Base-by-base conservation (phyloP, 768 basidiomycete genomes). In the Termitomyces sp. region DNA sequence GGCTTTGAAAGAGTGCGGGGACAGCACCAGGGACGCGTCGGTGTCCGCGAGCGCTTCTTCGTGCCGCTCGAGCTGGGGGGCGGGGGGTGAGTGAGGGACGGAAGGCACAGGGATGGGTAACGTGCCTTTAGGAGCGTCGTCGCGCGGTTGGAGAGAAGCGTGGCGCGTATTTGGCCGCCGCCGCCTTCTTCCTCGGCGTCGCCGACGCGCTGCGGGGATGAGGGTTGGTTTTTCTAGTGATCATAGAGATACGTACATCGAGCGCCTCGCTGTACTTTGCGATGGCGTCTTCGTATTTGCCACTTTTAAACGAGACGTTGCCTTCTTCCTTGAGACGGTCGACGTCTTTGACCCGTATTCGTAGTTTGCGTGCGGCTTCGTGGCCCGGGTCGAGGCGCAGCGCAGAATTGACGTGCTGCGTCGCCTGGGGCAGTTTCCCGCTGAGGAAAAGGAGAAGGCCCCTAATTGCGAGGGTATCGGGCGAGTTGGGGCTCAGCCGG, bases 261-360 rank as follows among this genome's bases (percentile, higher is more conserved):
- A 95, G 71, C 4, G 88, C 84, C 58, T 88, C 87, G 4, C 76
- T 75, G 65, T 95, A 95, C 63, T 80, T 85, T 0, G 77, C 75
- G 8, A 85, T 69, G 0, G 93, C 93, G 22, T 88, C 86, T 29
- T 77, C 64, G 34, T 84, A 71, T 56, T 76, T 76, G 2, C 80
- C 79, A 0, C 65, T 55, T 70, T 93, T 92, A 73, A 94, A 95
- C 1, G 83, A 78, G 1, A 69, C 65, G 61, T 95, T 94, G 0
- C 93, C 93, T 60, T 92, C 92, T 61, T 94, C 92, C 65, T 94
- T 94, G 43, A 88, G 68, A 57, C 83, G 76, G 59, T 95, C 92
- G 18, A 95, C 84, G 34, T 90, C 88, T 63, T 87, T 89, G n/a
- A 91, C 79, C 6, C 90, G 83, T 68, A 85, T 88, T 43, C 92